phyloP scores from a whole-genome alignment of 495 filamentous ascomycete genomes.

The Xylaria nigripes region DNA sequence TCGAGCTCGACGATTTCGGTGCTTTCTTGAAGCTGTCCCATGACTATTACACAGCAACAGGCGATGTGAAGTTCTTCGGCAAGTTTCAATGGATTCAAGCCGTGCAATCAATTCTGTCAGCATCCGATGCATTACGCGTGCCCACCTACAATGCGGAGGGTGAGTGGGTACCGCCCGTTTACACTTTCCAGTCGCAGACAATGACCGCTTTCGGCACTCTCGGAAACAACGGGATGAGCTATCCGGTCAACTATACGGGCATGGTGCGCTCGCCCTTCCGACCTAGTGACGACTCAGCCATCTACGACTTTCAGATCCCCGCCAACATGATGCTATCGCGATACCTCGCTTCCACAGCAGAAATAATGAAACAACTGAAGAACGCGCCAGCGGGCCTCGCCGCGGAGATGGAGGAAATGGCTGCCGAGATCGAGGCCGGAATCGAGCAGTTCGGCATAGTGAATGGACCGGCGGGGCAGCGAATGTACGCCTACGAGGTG shows the following conservation, averaged over 20 bases:
- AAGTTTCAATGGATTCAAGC: constrained; percentile 40
- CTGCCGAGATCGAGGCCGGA: constrained; percentile 41
- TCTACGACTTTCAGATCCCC: constrained; percentile 52
- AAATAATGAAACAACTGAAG: constrained; percentile 46
- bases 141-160: constrained; percentile 52
- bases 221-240: constrained; percentile 53
- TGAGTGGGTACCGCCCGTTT: constrained; percentile 43
- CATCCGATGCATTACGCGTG: constrained; percentile 50
- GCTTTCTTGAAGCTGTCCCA: constrained; percentile 53
- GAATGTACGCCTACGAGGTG: constrained; percentile 53
- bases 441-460: constrained; percentile 44
- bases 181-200: constrained; percentile 51
- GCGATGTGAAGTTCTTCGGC: constrained; percentile 49
- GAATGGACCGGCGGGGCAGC: constrained; percentile 26
- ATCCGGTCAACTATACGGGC: constrained; percentile 52
- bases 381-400: constrained; percentile 40
- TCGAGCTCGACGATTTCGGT: constrained; percentile 55
- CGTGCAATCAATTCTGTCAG: constrained; percentile 45
- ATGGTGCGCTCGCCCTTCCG: constrained; percentile 56
- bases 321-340: constrained; percentile 59
- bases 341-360: constrained; percentile 45
- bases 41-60: constrained; percentile 49
- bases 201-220: constrained; percentile 52
- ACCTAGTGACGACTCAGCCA: constrained; percentile 53
- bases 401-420: constrained; percentile 42